These are phyloP conservation scores for Cutaneotrichosporon cyanovorans DNA, from an alignment of 1,284 basidiomycete species.

Conservation along the genomic window DNA sequence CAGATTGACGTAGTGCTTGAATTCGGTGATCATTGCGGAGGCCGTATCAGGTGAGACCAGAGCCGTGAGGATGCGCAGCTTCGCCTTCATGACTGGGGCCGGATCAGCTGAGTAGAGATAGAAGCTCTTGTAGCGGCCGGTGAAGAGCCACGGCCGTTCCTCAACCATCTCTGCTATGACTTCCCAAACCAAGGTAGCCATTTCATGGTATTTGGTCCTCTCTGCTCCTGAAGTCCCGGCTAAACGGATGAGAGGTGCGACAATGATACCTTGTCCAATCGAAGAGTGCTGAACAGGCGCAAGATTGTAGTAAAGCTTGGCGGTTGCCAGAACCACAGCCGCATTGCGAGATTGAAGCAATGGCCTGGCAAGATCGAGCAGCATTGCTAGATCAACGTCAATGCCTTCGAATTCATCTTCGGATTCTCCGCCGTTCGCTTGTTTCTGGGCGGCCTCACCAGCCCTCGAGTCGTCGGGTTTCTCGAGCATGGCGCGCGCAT, in stretches of 20 bases:
- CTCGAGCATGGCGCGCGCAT: slow-evolving; percentile 75
- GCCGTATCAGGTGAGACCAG: slow-evolving; percentile 63
- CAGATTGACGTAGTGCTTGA: slow-evolving; percentile 73
- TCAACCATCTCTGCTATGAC: slow-evolving; percentile 61
- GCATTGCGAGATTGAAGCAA: slow-evolving; percentile 78
- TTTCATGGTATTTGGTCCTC: slow-evolving; percentile 56
- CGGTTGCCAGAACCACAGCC: slow-evolving; percentile 69
- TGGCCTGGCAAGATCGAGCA: slow-evolving; percentile 65
- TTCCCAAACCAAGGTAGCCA: slow-evolving; percentile 63
- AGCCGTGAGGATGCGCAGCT: slow-evolving; percentile 62
- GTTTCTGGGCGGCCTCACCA: not conserved
- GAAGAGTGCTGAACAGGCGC: slow-evolving; percentile 50
- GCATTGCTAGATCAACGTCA: slow-evolving; percentile 60
- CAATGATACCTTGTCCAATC: slow-evolving; percentile 34
- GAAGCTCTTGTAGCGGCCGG: slow-evolving; percentile 58
- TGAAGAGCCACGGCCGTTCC: slow-evolving; percentile 57
- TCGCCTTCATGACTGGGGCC: slow-evolving; percentile 59
- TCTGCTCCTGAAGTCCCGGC: slow-evolving; percentile 47
- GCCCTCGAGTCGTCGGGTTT: slow-evolving; percentile 51
- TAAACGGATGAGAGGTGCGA: slow-evolving; percentile 35
- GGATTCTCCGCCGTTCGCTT: slow-evolving; percentile 1
- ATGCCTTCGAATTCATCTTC: slow-evolving; percentile 54
- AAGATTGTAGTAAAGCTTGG: slow-evolving; percentile 65
- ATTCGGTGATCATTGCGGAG: slow-evolving; percentile 63
- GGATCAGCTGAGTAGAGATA: slow-evolving; percentile 62